Evolutionary conservation across 805 yeast species (phyloP), one percentile per base, ranked within the genome.

Genomic region (Candida sonorensis): DNA sequence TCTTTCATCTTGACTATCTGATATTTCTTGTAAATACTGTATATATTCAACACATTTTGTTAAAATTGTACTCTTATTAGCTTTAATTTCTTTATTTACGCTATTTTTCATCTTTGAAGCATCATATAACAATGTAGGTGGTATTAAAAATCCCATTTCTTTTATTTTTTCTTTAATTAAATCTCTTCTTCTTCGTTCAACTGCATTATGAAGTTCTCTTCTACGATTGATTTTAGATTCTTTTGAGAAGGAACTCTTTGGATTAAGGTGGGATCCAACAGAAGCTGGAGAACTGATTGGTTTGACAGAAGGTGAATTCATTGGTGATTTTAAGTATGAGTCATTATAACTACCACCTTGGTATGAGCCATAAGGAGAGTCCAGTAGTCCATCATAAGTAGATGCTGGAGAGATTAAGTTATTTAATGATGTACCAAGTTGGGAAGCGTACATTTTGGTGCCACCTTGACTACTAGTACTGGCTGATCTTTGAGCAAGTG

Each of bases 171-270:
- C 94, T 53, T 88, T 87, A 50, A 88, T 88, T 45, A 85, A 66
- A 55, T 90, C 97, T 41, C 97, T 69, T 51, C 97, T 71, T 45
- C 95, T 69, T 47, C 96, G 70, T 57, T 88, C 97, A 4, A 88
- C 97, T 1, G 95, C 95, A 52, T 88, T 88, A 56, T 88, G 97
- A 40, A 86, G 79, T 51, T 87, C 95, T 38, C 95, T 64, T 41
- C 95, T 69, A 41, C 95, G 69, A 39, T 76, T 72, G 33, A 82
- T 55, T 50, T 81, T 82, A 37, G 81, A 86, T 33, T 81, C 94
- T 48, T 75, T 76, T 4, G 71, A 56, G 23, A 69, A 35, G 31
- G 54, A 49, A 30, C 43, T 55, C 33, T 57, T 59, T 4, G 59
- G 58, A 27, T 57, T 57, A 42, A 57, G 35, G 33, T 57, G 60